Evolutionary conservation across 179 eudicot species (phyloP), one percentile per base, ranked within the genome.

Genomic region (Pouteria campechiana): DNA sequence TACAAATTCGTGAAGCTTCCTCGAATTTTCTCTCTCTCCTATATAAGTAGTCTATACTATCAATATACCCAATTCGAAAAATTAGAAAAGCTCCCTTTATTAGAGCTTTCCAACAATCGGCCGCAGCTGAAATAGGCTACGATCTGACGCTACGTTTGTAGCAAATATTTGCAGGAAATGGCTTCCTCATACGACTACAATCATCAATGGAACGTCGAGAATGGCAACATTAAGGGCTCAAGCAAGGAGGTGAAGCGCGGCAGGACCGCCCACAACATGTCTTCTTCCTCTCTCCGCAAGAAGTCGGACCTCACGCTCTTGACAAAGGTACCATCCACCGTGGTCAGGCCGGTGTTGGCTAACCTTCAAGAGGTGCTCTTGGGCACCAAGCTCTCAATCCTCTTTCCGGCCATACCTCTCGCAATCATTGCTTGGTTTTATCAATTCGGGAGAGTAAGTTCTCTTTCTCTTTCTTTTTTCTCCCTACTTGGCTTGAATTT

Each of bases 381-480:
- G 21, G 92, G 78, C 20, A 77, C 81, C 8, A 84, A 78, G 67
- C 73, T 84, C 47, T 74, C 67, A 23, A 29, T 76, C 41, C 76
- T 84, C 10, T 72, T 81, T 63, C 65, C 70, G 16, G 87, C 92
- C 10, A 59, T 81, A 32, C 85, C 82, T 4, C 48, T 78, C 22
- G 86, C 92, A 9, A 50, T 84, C 33, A 6, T 75, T 29, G 93
- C 87, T 24, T 20, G 67, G 17, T 46, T n/a, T 50, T 73, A 58
- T 60, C 33, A 50, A 46, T 59, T 67, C 39, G 87, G 76, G 54
- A 52, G 75, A 33, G 93, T 82, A 57, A 61, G 83, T 63, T 6
- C 14, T 4, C 3, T 17, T 25, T 17, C 6, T 12, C 27, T 5
- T 48, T 15, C 27, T 25, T 19, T 9, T 4, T 5, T 7, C 4